Conservation (phyloP, 495 filamentous ascomycete species). For the Chaetomium tenue region DNA sequence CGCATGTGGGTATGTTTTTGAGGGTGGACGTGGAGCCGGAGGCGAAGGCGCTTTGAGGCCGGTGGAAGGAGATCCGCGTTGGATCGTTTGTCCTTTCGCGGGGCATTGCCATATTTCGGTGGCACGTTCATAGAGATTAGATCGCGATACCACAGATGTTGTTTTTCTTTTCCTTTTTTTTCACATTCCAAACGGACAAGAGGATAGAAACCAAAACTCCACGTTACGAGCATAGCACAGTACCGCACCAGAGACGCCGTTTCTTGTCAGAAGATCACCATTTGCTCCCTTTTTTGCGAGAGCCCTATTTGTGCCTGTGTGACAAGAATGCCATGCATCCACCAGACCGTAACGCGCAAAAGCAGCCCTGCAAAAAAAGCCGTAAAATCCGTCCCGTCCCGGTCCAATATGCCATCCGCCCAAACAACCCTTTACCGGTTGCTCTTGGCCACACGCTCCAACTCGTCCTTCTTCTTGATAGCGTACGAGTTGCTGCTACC, state of each 20-base stretch:
- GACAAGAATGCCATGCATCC: constrained; percentile 52
- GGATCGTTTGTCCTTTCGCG: neutral
- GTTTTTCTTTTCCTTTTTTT: neutral
- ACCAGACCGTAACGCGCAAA: constrained; percentile 50
- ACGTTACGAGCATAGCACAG: constrained; percentile 20
- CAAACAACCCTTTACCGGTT: constrained; percentile 75
- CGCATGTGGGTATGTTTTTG: constrained; percentile 77
- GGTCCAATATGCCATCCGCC: constrained; percentile 38
- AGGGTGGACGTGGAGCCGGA: constrained; percentile 32
- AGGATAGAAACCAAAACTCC: constrained; percentile 16
- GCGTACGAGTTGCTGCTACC: constrained; percentile 99
- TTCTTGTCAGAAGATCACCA: constrained; percentile 29
- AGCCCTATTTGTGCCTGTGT: constrained; percentile 48
- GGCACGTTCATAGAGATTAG: neutral
- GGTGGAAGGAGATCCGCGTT: neutral
- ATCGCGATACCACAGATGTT: constrained; percentile 14
- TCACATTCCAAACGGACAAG: neutral
- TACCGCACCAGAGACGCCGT: constrained; percentile 3
- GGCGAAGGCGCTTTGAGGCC: neutral
- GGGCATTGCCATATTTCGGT: neutral
- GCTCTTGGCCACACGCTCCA: constrained; percentile 99
- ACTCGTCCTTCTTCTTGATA: constrained; percentile 99
- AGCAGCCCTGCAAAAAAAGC: constrained; percentile 50
- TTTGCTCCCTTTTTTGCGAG: constrained; percentile 32
- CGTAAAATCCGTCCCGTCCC: constrained; percentile 46